phyloP scores from a whole-genome alignment of 257 asterid genomes.

The Mentha longifolia region DNA sequence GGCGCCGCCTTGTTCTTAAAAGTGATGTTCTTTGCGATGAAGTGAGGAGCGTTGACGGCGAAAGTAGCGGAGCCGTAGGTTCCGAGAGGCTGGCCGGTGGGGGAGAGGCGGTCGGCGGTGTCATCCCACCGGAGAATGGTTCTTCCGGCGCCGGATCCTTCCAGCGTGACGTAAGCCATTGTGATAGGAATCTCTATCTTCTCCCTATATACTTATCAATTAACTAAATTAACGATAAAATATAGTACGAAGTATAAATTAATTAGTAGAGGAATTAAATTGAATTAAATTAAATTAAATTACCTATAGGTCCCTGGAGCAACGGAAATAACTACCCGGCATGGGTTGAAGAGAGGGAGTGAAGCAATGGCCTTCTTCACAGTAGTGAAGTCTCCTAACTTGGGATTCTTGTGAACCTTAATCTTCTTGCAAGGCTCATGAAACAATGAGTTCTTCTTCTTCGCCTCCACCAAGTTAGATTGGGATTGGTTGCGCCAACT shows the following conservation, averaged over 20 bases:
- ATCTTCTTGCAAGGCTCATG: conserved; percentile 59
- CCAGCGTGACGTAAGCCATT: conserved; percentile 73
- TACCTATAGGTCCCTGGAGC: conserved; percentile 78
- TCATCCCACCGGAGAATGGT: conserved; percentile 81
- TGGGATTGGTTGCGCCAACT: conserved; percentile 65
- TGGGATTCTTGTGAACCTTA: conserved; percentile 64
- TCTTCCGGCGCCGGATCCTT: conserved; percentile 60
- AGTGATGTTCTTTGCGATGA: conserved; percentile 77
- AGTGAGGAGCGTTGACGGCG: conserved; percentile 86
- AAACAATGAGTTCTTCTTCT: conserved; percentile 48
- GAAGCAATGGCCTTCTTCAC: conserved; percentile 66
- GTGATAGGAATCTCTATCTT: conserved; percentile 84
- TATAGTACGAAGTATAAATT: too few relatives aligned
- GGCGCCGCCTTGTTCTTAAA: conserved; percentile 77
- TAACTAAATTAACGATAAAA: too few relatives aligned
- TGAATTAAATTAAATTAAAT: too few relatives aligned
- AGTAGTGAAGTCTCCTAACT: conserved; percentile 59
- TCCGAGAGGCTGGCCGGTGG: conserved; percentile 62
- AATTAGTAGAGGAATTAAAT: too few relatives aligned
- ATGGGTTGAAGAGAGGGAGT: conserved; percentile 68
- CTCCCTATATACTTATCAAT: conserved; percentile 49
- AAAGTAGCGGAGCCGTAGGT: conserved; percentile 92
- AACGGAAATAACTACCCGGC: conserved; percentile 77
- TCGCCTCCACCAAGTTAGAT: conserved; percentile 47
- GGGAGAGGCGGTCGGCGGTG: conserved; percentile 67